Base-by-base conservation (phyloP, 495 filamentous ascomycete species). In the Daldinia vernicosa region DNA sequence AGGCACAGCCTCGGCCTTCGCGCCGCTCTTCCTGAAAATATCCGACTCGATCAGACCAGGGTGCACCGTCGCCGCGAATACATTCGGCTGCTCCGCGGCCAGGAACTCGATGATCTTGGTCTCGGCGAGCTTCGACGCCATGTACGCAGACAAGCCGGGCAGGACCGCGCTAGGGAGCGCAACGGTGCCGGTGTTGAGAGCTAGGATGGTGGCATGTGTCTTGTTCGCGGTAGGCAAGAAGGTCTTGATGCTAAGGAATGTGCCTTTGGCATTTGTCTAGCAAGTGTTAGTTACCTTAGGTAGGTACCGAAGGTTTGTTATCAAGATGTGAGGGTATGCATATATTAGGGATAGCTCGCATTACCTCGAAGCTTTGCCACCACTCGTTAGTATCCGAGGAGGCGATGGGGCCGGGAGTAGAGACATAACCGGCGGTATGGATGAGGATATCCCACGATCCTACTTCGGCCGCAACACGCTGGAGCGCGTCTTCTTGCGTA, bases 191-290 rank as follows among this genome's bases (percentile, higher is more conserved):
- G 76, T 67, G 4, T 65, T 77, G 6, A 81, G 22, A 9, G 43
- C 76, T n/a, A 84, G 58, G 17, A 84, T 55, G 12, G 74, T 63
- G 0, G 84, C 78, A 24, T 71, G 64, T n/a, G 66, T 51, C 3
- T 67, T 57, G 43, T 74, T 73, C 19, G 81, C 80, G 0, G 74
- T 81, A 5, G 80, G 80, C 5, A 81, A 65, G 69, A 85, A 83
- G 0, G 69, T 72, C 58, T 83, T 75, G 8, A 73, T 61, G 4
- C 72, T 60, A 19, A 81, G 71, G 47, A 84, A 60, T 28, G 71
- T 75, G 6, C 77, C 74, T 67, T 81, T 81, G 32, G 84, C 74
- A 63, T 85, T 86, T 17, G 69, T 78, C 78, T 82, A 50, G 27
- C 17, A 3, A 5, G 33, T 35, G 12, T 47, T 28, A 17, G 37